phyloP scores from a whole-genome alignment of 2,329 filamentous ascomycete species.

The Orbilia brochopaga region DNA sequence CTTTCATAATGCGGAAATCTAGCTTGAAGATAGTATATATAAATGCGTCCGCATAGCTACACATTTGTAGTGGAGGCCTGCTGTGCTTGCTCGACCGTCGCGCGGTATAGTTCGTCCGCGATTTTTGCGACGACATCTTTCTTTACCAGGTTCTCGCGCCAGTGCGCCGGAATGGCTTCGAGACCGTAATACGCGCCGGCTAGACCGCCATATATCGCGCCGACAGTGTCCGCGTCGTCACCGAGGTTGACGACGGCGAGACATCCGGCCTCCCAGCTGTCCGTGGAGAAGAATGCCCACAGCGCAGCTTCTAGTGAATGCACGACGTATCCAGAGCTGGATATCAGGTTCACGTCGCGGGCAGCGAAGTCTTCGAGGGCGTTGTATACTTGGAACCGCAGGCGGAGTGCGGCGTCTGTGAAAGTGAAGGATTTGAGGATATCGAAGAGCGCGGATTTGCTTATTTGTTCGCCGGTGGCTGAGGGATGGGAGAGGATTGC shows the following conservation, averaged over 20 bases:
- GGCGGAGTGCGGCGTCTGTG: slow-evolving; percentile 48
- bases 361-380: slow-evolving; percentile 31
- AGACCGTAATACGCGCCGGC: slow-evolving; percentile 59
- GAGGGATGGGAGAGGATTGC: slow-evolving; percentile 55
- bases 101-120: slow-evolving; percentile 39
- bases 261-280: slow-evolving; percentile 58
- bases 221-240: slow-evolving; percentile 60
- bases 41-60: not conserved
- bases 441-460: slow-evolving; percentile 54
- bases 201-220: slow-evolving; percentile 60
- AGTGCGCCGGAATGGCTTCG: slow-evolving; percentile 54
- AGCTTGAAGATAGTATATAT: too few species aligned
- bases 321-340: slow-evolving; percentile 59
- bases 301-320: slow-evolving; percentile 59
- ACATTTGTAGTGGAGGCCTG: not conserved
- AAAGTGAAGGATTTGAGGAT: slow-evolving; percentile 53
- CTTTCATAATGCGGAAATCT: too few species aligned
- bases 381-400: slow-evolving; percentile 45
- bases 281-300: slow-evolving; percentile 60
- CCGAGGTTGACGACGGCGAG: slow-evolving; percentile 59
- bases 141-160: slow-evolving; percentile 47
- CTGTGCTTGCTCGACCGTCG: slow-evolving; percentile 7
- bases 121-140: slow-evolving; percentile 49
- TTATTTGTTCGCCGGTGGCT: slow-evolving; percentile 2
- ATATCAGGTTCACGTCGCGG: slow-evolving; percentile 53